Evolutionary conservation across 805 yeast genomes (phyloP).

Genomic region (Candida ovalis): DNA sequence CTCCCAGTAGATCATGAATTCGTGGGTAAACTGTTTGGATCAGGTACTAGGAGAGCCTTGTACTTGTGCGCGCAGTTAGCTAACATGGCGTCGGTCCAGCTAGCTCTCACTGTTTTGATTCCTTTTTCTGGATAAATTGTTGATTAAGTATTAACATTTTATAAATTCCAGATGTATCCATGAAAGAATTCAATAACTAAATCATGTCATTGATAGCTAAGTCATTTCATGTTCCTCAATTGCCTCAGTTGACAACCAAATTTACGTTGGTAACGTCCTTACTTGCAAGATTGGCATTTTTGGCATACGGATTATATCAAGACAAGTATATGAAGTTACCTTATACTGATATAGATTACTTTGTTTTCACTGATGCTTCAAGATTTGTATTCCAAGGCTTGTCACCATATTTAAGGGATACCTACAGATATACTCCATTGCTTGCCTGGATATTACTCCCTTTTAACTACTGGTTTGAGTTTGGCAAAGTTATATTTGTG

Average conservation of each 20-base stretch:
- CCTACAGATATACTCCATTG: slow-evolving; percentile 91
- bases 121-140: too few species aligned
- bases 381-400: slow-evolving; percentile 49
- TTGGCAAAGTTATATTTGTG: slow-evolving; percentile 79
- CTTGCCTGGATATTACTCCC: slow-evolving; percentile 82
- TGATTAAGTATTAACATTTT: too few species aligned
- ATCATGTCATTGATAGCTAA: slow-evolving; percentile 11
- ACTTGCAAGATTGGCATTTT: slow-evolving; percentile 54
- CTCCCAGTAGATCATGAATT: too few species aligned
- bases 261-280: slow-evolving; percentile 20
- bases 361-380: slow-evolving; percentile 93
- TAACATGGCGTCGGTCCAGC: too few species aligned
- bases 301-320: slow-evolving; percentile 80
- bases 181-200: too few species aligned
- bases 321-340: slow-evolving; percentile 74
- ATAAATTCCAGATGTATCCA: too few species aligned
- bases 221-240: neutral
- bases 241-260: slow-evolving; percentile 10
- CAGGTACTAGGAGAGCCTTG: too few species aligned
- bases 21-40: too few species aligned
- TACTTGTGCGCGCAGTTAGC: too few species aligned
- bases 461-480: slow-evolving; percentile 53
- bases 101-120: too few species aligned
- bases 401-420: slow-evolving; percentile 81
- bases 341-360: slow-evolving; percentile 92